A percentile compares a stretch with the other conserved stretches of the same genome.
phyloP scores from a whole-genome alignment of 768 basidiomycete genomes.

The Termitomyces heimii region DNA sequence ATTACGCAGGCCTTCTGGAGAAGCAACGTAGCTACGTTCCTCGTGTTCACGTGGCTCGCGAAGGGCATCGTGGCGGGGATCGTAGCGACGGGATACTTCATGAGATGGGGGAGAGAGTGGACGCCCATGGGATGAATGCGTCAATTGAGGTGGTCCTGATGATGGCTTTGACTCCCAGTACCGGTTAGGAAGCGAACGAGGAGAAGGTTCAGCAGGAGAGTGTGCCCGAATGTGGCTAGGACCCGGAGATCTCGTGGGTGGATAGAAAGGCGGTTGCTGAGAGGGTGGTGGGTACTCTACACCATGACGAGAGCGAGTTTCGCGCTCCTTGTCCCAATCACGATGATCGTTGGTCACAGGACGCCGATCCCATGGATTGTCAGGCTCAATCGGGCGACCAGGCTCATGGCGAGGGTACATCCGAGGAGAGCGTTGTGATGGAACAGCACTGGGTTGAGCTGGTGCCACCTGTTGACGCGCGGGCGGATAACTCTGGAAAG shows the following conservation, averaged over 20 bases:
- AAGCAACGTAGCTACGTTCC: conserved; percentile 36
- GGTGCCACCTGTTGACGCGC: conserved; percentile 24
- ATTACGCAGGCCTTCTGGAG: conserved; percentile 38
- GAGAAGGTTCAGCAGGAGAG: conserved; percentile 59
- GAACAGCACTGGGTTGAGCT: conserved; percentile 36
- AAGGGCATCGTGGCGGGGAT: conserved; percentile 51
- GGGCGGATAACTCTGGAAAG: conserved; percentile 43
- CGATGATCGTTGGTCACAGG: conserved; percentile 38
- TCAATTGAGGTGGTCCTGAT: conserved; percentile 20
- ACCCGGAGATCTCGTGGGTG: conserved; percentile 35
- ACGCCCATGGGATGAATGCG: conserved; percentile 23
- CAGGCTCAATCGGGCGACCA: conserved; percentile 41
- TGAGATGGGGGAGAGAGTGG: conserved; percentile 29
- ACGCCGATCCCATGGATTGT: conserved; percentile 58
- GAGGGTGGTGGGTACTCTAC: conserved; percentile 33
- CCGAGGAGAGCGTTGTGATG: conserved; percentile 57
- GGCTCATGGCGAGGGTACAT: conserved; percentile 47
- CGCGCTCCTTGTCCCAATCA: conserved; percentile 46
- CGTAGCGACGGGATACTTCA: conserved; percentile 53
- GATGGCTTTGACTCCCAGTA: conserved; percentile 64
- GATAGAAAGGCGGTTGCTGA: conserved; percentile 31
- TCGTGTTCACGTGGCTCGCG: conserved; percentile 45
- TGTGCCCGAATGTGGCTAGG: conserved; percentile 28
- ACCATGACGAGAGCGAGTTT: conserved; percentile 36
- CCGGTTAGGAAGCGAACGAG: conserved; percentile 43